Evolutionary conservation across 306 rosid genomes (phyloP), one percentile per base, ranked within the genome.

Genomic region (Arachis stenosperma): DNA sequence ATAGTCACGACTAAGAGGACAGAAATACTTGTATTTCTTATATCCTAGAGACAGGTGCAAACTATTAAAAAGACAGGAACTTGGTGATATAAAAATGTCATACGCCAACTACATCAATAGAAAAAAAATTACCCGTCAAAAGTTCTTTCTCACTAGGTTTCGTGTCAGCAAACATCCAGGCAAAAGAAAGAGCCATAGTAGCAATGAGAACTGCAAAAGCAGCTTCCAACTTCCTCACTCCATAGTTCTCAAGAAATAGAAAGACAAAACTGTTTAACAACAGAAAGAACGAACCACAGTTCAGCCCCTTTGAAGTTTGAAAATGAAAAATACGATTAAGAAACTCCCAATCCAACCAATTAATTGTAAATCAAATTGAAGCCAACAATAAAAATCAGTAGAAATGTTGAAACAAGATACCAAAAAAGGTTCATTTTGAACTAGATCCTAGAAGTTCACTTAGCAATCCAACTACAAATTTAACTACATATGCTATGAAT

Each of bases 161-260:
- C 70, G 96, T 40, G 66, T 91, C 97, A 57, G 80, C 90, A 85
- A 89, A 91, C 97, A 91, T 89, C 97, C 97, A 91, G 53, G 97
- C 96, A 76, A 91, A 91, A 29, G 97, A 84, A 75, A 91, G 69
- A 74, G 82, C 97, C 96, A 91, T 89, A 64, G 88, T 83, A 57
- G 84, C 88, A 4, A 91, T 91, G 48, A 91, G 92, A 78, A 89
- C 83, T 15, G 91, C 97, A 85, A 91, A 91, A 78, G 80, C 92
- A 75, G 91, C 97, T 86, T 91, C 97, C 74, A 91, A 85, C 90
- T 91, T 89, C 87, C 97, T 87, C 79, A 91, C 95, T 81, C 97
- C 97, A 69, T 91, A 91, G 83, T 89, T 91, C 89, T 91, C 96
- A 62, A 91, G 90, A 83, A 91, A 85, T 51, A 91, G 83, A 83